Conservation (phyloP, 768 basidiomycete genomes). For the Leccinum disarticulatum region DNA sequence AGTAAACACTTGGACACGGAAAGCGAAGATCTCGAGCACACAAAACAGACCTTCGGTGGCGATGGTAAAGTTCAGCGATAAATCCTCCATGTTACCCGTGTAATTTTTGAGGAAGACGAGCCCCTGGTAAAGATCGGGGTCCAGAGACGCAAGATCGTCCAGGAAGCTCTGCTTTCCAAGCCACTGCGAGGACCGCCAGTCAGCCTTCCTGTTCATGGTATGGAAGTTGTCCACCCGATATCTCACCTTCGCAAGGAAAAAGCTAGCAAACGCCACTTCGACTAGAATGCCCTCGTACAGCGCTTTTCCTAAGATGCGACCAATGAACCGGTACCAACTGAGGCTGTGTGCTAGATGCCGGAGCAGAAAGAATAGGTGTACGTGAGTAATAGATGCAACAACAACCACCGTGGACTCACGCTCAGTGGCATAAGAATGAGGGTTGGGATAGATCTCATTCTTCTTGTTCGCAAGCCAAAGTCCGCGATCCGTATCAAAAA, state of each 20-base stretch:
- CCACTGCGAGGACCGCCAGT: slow-evolving; percentile 55
- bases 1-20: neutral
- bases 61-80: slow-evolving; percentile 88
- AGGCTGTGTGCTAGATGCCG: slow-evolving; percentile 66
- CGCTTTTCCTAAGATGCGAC: slow-evolving; percentile 92
- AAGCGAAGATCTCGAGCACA: neutral
- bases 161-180: slow-evolving; percentile 88
- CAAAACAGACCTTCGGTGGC: slow-evolving; percentile 70
- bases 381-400: neutral
- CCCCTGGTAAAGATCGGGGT: slow-evolving; percentile 90
- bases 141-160: slow-evolving; percentile 89
- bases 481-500: slow-evolving; percentile 92
- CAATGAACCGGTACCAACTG: slow-evolving; percentile 92
- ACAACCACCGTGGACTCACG: slow-evolving; percentile 41
- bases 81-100: slow-evolving; percentile 79
- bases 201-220: neutral
- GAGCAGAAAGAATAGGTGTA: neutral
- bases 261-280: slow-evolving; percentile 92
- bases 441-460: slow-evolving; percentile 94
- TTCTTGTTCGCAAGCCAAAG: slow-evolving; percentile 90
- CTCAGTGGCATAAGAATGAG: slow-evolving; percentile 89
- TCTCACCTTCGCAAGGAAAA: slow-evolving; percentile 85
- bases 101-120: slow-evolving; percentile 93
- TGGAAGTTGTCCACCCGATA: neutral
- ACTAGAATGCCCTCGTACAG: slow-evolving; percentile 95